Percentiles rank a stretch among this genome's conserved stretches.
Conservation (phyloP, 106 monocot genomes). For the Vanilla planifolia region DNA sequence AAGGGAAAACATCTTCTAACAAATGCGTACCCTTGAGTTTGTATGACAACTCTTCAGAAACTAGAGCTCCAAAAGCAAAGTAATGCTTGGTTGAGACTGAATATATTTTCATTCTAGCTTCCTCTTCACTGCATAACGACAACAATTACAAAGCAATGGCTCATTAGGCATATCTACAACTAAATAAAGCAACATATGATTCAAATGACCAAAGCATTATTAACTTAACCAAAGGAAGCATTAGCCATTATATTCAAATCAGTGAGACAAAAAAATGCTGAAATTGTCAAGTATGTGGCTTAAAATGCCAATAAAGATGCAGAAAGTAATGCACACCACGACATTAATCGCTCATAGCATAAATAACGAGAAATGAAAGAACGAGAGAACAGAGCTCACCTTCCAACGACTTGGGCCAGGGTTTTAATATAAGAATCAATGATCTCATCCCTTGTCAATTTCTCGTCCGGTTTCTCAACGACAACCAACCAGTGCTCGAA, state of each 20-base stretch:
- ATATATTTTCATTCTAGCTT: constrained; percentile 86
- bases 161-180: no score
- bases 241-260: no score
- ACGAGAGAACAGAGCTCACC: constrained; percentile 26
- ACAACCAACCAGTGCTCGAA: constrained; percentile 98
- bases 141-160: no score
- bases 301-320: not conserved
- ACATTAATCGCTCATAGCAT: not conserved
- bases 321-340: not conserved
- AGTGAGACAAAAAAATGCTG: no score
- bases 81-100: constrained; percentile 96
- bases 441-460: constrained; percentile 64
- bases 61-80: constrained; percentile 87
- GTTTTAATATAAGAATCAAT: constrained; percentile 83
- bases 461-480: constrained; percentile 70
- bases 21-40: constrained; percentile 65
- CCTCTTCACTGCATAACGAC: constrained; percentile 61
- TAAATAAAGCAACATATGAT: no score
- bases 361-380: not conserved
- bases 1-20: not conserved
- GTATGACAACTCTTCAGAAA: constrained; percentile 89
- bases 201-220: no score
- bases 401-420: constrained; percentile 70
- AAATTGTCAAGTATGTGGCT: not conserved
- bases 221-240: no score